Evolutionary conservation across 139 green algal species (phyloP), one percentile per base, ranked within the genome.

Genomic region (Edaphochlamys debaryana): DNA sequence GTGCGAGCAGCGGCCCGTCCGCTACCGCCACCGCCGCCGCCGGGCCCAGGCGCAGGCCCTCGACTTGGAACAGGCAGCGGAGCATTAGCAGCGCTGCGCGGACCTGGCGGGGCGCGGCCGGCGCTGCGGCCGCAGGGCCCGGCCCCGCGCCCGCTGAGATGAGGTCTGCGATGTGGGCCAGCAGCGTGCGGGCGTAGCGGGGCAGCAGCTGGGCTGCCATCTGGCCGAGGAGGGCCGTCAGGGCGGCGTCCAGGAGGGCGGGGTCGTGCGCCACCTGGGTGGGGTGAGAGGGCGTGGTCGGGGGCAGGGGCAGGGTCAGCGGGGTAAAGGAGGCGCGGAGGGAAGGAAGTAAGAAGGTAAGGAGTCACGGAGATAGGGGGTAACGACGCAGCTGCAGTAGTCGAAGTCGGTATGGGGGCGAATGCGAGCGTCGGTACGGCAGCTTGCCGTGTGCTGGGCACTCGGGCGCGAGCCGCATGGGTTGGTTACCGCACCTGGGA

Each of bases 41-140:
- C 41, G 72, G 54, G 67, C 23, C 56, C 56, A 29, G 17, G 23
- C 56, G 3, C 56, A 25, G 56, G 30, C 75, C 80, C 29, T 79
- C 41, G 29, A 69, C 38, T 23, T 67, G 45, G 32, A 88, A 84
- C 87, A 88, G 45, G 36, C 67, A 72, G 34, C 52, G 34, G 64
- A 90, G 69, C 76, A 90, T 34, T 70, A 88, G 48, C 69, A 90
- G 86, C 76, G 79, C 81, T 8, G 9, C 2, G 56, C 56, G 6
- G 45, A 13, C 45, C 45, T 9, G 45, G 13, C 11, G 45, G 11
- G 45, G 45, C 45, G 45, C 45, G 9, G 45, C 11, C 45, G 45
- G 13, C 9, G 54, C 17, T 25, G 56, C 23, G 25, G 56, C 25
- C 56, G 56, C 45, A 54, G 45, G 45, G 45, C 45, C 45, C 45